Evolutionary conservation across 106 monocot species (phyloP).

Genomic region (Dendrobium nobile): DNA sequence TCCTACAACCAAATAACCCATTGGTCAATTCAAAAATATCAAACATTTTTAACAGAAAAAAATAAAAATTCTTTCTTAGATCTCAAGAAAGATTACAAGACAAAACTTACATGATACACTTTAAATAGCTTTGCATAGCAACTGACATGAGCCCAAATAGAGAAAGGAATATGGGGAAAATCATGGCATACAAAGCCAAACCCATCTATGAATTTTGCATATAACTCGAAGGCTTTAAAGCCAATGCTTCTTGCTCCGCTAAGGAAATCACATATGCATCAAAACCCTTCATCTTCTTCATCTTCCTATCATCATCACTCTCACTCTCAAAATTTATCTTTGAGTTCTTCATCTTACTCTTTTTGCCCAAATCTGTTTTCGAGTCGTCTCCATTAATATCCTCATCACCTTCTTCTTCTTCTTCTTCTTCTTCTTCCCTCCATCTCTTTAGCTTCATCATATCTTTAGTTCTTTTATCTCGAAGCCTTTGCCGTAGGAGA

Average conservation of each 20-base stretch:
- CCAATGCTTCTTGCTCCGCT: constrained; percentile 65
- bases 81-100: background rate
- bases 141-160: no score
- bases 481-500: constrained; percentile 40
- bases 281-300: constrained; percentile 6
- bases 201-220: constrained; percentile 39
- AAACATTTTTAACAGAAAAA: no score
- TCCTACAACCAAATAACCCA: no score
- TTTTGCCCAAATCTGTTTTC: constrained; percentile 19
- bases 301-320: constrained; percentile 15
- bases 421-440: constrained; percentile 48
- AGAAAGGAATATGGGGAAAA: no score
- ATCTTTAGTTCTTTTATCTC: constrained; percentile 53
- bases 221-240: constrained; percentile 60
- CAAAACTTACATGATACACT: background rate
- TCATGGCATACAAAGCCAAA: background rate
- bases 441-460: constrained; percentile 56
- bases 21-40: no score
- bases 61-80: no score
- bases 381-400: constrained; percentile 8
- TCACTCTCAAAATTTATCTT: constrained; percentile 53
- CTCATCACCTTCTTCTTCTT: constrained; percentile 25
- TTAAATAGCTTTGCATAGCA: background rate
- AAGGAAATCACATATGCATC: constrained; percentile 27
- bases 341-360: constrained; percentile 15